phyloP scores from a whole-genome alignment of 2,329 filamentous ascomycete genomes.

The Aspergillus sp. region DNA sequence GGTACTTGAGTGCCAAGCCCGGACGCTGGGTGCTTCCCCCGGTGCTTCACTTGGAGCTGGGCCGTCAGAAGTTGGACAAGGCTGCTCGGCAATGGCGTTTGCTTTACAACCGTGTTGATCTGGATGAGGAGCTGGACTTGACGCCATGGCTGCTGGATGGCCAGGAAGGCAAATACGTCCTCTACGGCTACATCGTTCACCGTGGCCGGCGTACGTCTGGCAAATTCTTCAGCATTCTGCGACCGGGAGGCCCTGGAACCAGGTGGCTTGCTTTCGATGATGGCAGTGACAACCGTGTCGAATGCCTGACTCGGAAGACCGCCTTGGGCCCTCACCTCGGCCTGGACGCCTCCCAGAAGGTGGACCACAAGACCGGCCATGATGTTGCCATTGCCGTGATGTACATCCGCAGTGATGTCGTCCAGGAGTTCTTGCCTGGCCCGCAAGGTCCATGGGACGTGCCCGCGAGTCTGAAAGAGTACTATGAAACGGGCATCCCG shows the following conservation, averaged over 20 bases:
- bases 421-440: conserved; percentile 44
- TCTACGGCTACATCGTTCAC: conserved; percentile 64
- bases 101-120: conserved; percentile 56
- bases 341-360: conserved; percentile 42
- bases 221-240: conserved; percentile 61
- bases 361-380: conserved; percentile 46
- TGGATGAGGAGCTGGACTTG: conserved; percentile 58
- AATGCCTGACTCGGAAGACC: conserved; percentile 58
- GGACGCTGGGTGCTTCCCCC: conserved; percentile 50
- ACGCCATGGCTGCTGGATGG: conserved; percentile 35
- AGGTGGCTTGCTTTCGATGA: conserved; percentile 64
- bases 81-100: conserved; percentile 59
- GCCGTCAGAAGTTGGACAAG: conserved; percentile 59
- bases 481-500: conserved; percentile 37
- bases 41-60: conserved; percentile 58
- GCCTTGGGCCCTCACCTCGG: conserved; percentile 57
- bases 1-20: conserved; percentile 35
- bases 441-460: conserved; percentile 52
- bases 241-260: conserved; percentile 57
- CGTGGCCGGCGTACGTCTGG: conserved; percentile 60
- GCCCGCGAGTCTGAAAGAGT: conserved; percentile 44
- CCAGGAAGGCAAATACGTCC: conserved; percentile 51
- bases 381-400: conserved; percentile 58
- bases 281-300: conserved; percentile 57
- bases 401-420: conserved; percentile 57